Conservation (phyloP, 768 basidiomycete species). For the Rickenella mellea region DNA sequence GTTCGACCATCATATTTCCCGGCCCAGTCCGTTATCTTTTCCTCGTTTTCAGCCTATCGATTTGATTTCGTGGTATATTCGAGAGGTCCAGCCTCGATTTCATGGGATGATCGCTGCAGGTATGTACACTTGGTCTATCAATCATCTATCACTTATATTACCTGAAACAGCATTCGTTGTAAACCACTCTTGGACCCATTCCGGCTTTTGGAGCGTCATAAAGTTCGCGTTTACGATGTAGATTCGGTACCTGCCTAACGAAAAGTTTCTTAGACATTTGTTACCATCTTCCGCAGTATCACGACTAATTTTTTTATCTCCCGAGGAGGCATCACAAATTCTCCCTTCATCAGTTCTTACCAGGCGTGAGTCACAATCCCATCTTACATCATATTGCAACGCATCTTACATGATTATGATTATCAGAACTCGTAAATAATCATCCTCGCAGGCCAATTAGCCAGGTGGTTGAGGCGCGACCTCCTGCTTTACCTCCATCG, state of each 20-base stretch:
- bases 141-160: constrained; percentile 9
- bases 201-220: constrained; percentile 54
- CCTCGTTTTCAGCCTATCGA: constrained; percentile 40
- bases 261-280: neutral
- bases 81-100: constrained; percentile 59
- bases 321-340: constrained; percentile 44
- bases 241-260: too few relatives aligned
- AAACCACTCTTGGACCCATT: constrained; percentile 69
- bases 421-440: constrained; percentile 19
- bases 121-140: constrained; percentile 17
- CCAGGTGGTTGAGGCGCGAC: constrained; percentile 8
- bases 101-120: constrained; percentile 74
- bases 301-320: constrained; percentile 5
- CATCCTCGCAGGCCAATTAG: constrained; percentile 1
- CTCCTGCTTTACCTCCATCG: constrained; percentile 11
- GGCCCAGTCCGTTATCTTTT: constrained; percentile 6
- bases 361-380: constrained; percentile 33
- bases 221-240: constrained; percentile 41
- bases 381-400: constrained; percentile 6
- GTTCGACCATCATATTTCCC: constrained; percentile 7
- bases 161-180: constrained; percentile 48
- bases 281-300: neutral
- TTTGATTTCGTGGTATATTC: constrained; percentile 52
- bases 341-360: constrained; percentile 51
- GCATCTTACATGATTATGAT: constrained; percentile 10